Evolutionary conservation across 2,329 filamentous ascomycete genomes (phyloP).

Genomic region (Cladosporium sp.): DNA sequence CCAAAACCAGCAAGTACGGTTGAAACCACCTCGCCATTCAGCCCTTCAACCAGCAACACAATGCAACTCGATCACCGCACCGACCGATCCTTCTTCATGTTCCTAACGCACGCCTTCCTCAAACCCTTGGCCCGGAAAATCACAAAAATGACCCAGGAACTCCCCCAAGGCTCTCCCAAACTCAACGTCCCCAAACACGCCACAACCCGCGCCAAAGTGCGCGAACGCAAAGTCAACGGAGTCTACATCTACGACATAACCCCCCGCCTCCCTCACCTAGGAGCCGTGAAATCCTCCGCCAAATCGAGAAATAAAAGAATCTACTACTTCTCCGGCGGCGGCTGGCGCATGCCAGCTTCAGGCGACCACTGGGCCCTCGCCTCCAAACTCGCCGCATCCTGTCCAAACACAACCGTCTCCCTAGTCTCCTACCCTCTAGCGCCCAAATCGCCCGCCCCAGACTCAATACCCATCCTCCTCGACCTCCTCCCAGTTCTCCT

Average conservation of each 20-base stretch:
- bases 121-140: constrained; percentile 35
- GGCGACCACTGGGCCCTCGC: constrained; percentile 51
- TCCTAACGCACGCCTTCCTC: constrained; percentile 35
- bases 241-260: constrained; percentile 45
- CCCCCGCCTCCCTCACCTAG: constrained; percentile 7
- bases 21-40: not conserved
- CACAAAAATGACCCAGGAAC: constrained; percentile 28
- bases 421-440: constrained; percentile 53
- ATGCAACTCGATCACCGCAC: constrained; percentile 35
- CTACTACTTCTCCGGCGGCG: constrained; percentile 55
- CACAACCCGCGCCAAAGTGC: constrained; percentile 32
- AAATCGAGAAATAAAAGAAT: constrained; percentile 33
- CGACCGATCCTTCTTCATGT: constrained; percentile 34
- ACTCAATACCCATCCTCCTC: constrained; percentile 46
- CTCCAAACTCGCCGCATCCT: constrained; percentile 40
- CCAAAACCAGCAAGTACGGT: not conserved
- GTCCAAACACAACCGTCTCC: constrained; percentile 39
- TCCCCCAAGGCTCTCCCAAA: constrained; percentile 38
- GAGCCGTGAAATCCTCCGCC: not conserved
- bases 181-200: constrained; percentile 36
- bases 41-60: constrained; percentile 8
- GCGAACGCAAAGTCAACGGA: constrained; percentile 39
- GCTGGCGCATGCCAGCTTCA: constrained; percentile 51
- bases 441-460: constrained; percentile 48
- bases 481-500: constrained; percentile 43